Evolutionary conservation across 768 basidiomycete genomes (phyloP).

Genomic region (Rhodotorula kratochvilovae): DNA sequence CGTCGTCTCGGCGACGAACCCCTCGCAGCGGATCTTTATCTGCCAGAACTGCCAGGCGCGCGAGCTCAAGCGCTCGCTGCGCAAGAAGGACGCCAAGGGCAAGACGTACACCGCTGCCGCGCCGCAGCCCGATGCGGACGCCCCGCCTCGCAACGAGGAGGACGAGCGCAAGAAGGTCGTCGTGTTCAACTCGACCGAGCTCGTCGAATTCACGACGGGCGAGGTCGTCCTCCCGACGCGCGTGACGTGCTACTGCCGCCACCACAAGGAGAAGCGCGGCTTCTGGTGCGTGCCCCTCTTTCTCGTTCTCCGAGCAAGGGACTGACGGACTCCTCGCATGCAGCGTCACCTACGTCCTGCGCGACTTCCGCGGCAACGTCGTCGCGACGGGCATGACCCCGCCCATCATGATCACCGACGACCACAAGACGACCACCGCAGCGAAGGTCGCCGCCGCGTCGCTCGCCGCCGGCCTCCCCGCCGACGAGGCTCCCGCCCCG

Average conservation of each 20-base stretch:
- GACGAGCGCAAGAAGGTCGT: conserved; percentile 63
- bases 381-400: conserved; percentile 76
- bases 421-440: conserved; percentile 70
- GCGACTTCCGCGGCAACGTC: conserved; percentile 69
- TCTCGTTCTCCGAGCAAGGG: background rate
- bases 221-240: conserved; percentile 84
- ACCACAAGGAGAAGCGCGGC: conserved; percentile 94
- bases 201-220: conserved; percentile 81
- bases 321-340: background rate
- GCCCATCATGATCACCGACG: conserved; percentile 98
- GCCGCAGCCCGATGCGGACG: conserved; percentile 55
- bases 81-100: conserved; percentile 62
- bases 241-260: conserved; percentile 96
- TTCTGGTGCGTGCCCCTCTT: conserved; percentile 53
- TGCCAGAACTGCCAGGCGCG: conserved; percentile 84
- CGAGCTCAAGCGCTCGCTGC: conserved; percentile 84
- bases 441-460: conserved; percentile 1
- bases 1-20: conserved; percentile 75
- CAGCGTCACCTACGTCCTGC: conserved; percentile 78
- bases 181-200: conserved; percentile 89
- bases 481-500: background rate
- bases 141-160: conserved; percentile 49
- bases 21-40: conserved; percentile 68
- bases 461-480: background rate
- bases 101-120: conserved; percentile 28